Evolutionary conservation across 306 rosid genomes (phyloP), one percentile per base, ranked within the genome.

Genomic region (Cucurbita ficifolia): DNA sequence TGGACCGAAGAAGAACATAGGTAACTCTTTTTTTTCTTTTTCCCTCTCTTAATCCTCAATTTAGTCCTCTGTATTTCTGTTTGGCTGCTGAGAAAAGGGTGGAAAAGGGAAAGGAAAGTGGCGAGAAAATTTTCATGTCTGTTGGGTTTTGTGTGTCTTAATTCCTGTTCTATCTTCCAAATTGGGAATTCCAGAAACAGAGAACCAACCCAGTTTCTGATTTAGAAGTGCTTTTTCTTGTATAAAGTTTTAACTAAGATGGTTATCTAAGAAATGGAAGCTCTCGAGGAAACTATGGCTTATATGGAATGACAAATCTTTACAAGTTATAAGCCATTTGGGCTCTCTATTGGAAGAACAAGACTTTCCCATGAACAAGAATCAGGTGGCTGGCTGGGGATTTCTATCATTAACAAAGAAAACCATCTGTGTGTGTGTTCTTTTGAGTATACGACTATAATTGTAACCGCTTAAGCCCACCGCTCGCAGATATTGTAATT

Each of bases 1-100:
- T 92, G 98, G 98, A 88, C 89, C 22, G 96, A 87, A 78, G 88
- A 88, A 55, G 98, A 93, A 49, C 98, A 93, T 74, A 90, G 80
- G 98, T 93, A 48, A n/a, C n/a, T 13, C 7, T 4, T 7, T 19
- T 11, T 57, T 10, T 60, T 35, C 16, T 2, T 18, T 3, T 46
- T 29, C 33, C 33, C 33, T 29, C 33, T 46, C 51, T 12, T 14
- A 48, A 48, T 17, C 17, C 65, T 5, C 42, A 22, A 68, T 29
- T 46, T 22, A 2, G 58, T 54, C 42, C 43, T 10, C 6, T 9
- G 9, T 8, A 4, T 72, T 67, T 56, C n/a, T 79, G 58, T 64
- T 77, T 79, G 64, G 67, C 38, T 72, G 24, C 45, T 75, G 22
- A 36, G 60, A 21, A 68, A 74, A 59, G 70, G 11, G 70, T 24